Evolutionary conservation across 2,329 filamentous ascomycete species (phyloP).

Genomic region (Sclerotiophoma versabilis): DNA sequence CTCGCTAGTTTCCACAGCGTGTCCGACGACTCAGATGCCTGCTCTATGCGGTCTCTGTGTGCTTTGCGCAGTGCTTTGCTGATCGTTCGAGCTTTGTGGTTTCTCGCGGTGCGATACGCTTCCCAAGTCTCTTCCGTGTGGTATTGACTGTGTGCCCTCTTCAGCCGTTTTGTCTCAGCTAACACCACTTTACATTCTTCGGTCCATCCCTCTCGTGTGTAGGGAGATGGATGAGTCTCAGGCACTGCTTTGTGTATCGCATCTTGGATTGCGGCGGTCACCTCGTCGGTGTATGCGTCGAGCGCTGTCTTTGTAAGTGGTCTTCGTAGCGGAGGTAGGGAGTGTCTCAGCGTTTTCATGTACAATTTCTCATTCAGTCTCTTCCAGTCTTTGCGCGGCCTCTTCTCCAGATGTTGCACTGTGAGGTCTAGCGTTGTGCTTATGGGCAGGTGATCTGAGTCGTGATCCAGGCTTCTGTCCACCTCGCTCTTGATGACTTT

Average conservation of each 20-base stretch:
- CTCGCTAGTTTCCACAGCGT: constrained; percentile 33
- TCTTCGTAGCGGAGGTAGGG: constrained; percentile 19
- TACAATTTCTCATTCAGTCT: constrained; percentile 11
- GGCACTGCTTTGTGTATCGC: constrained; percentile 17
- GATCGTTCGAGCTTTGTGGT: constrained; percentile 32
- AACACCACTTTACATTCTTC: constrained; percentile 18
- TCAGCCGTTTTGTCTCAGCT: constrained; percentile 20
- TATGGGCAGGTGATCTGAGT: constrained; percentile 32
- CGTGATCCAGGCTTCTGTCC: constrained; percentile 21
- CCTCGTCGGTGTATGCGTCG: constrained; percentile 15
- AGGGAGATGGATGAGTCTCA: not conserved
- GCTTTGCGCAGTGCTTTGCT: constrained; percentile 22
- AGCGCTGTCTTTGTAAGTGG: constrained; percentile 15
- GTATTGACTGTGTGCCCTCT: constrained; percentile 11
- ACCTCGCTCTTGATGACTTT: constrained; percentile 19
- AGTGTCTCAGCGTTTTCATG: constrained; percentile 12
- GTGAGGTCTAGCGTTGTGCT: constrained; percentile 22
- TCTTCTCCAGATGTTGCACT: not conserved
- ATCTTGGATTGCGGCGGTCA: constrained; percentile 12
- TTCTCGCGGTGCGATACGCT: constrained; percentile 25
- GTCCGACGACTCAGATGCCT: too few species aligned
- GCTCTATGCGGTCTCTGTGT: constrained; percentile 32
- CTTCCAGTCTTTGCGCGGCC: constrained; percentile 11
- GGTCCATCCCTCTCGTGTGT: constrained; percentile 13
- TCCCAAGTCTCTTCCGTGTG: constrained; percentile 18